These are phyloP conservation scores for Penicillium brasilianum DNA, from an alignment of 2,329 filamentous ascomycete species.

Conservation along the genomic window DNA sequence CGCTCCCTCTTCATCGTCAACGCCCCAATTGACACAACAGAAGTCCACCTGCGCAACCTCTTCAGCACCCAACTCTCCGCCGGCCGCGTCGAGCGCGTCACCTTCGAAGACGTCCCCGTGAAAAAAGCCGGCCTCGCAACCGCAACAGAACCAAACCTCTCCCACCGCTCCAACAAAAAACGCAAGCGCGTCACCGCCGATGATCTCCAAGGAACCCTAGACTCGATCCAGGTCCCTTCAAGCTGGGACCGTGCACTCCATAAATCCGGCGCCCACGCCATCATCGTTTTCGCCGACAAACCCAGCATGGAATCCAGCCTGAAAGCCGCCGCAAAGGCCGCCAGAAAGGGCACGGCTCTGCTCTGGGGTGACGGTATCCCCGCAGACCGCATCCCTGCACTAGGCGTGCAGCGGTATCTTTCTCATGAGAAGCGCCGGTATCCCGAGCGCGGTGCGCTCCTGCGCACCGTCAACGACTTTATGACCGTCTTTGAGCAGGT, in stretches of 20 bases:
- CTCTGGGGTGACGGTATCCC: slow-evolving; percentile 69
- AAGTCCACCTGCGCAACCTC: slow-evolving; percentile 73
- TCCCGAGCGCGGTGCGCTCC: slow-evolving; percentile 69
- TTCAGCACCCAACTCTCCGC: slow-evolving; percentile 77
- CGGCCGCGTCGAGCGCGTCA: slow-evolving; percentile 76
- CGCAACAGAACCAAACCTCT: slow-evolving; percentile 31
- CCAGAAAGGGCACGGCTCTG: slow-evolving; percentile 63
- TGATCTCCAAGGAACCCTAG: slow-evolving; percentile 60
- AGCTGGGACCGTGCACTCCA: slow-evolving; percentile 76
- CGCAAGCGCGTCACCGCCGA: slow-evolving; percentile 59
- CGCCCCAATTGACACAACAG: slow-evolving; percentile 81
- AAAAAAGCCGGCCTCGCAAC: slow-evolving; percentile 40
- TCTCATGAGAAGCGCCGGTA: slow-evolving; percentile 74
- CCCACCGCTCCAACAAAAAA: slow-evolving; percentile 55
- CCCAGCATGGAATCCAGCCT: slow-evolving; percentile 76
- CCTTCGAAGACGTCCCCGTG: slow-evolving; percentile 65
- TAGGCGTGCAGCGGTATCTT: slow-evolving; percentile 61
- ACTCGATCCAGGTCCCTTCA: slow-evolving; percentile 67
- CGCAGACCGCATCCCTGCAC: slow-evolving; percentile 58
- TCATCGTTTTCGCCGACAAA: slow-evolving; percentile 83
- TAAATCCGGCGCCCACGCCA: slow-evolving; percentile 75
- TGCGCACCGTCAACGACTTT: slow-evolving; percentile 79
- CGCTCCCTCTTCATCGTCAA: slow-evolving; percentile 92
- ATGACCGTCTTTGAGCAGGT: slow-evolving; percentile 76
- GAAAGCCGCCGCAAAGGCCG: slow-evolving; percentile 71